Evolutionary conservation across 208 protist species (phyloP).

Genomic region (Acanthamoeba royreba): DNA sequence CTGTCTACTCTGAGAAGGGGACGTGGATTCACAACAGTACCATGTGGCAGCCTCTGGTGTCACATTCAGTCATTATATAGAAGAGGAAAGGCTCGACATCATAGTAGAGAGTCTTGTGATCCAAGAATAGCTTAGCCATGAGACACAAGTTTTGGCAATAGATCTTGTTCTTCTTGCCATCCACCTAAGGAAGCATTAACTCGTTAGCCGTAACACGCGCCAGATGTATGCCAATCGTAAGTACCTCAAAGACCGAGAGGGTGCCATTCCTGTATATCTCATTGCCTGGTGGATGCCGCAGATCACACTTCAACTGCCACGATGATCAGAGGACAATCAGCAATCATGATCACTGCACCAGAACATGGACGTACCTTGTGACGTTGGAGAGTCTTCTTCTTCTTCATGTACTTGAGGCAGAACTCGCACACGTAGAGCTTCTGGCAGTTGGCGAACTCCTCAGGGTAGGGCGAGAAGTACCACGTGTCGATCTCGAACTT

Average conservation of each 20-base stretch:
- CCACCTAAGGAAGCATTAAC: conserved; percentile 56
- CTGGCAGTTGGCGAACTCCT: conserved; percentile 71
- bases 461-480: conserved; percentile 97
- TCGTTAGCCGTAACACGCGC: background rate
- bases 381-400: conserved; percentile 79
- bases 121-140: conserved; percentile 98
- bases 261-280: conserved; percentile 86
- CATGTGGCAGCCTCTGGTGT: conserved; percentile 92
- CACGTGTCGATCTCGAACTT: conserved; percentile 93
- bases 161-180: conserved; percentile 93
- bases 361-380: conserved; percentile 76
- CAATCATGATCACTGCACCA: background rate
- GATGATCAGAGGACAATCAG: background rate
- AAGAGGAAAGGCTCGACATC: conserved; percentile 99
- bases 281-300: conserved; percentile 87
- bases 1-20: too few species aligned
- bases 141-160: conserved; percentile 99
- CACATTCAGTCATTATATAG: conserved; percentile 95
- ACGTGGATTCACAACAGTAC: background rate
- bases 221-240: background rate
- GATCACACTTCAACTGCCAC: conserved; percentile 78
- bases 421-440: conserved; percentile 96
- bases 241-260: conserved; percentile 93
- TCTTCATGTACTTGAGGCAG: conserved; percentile 94
- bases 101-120: conserved; percentile 99